These are phyloP conservation scores for Mrakia frigida DNA, from an alignment of 768 basidiomycete genomes.

Conservation along the genomic window DNA sequence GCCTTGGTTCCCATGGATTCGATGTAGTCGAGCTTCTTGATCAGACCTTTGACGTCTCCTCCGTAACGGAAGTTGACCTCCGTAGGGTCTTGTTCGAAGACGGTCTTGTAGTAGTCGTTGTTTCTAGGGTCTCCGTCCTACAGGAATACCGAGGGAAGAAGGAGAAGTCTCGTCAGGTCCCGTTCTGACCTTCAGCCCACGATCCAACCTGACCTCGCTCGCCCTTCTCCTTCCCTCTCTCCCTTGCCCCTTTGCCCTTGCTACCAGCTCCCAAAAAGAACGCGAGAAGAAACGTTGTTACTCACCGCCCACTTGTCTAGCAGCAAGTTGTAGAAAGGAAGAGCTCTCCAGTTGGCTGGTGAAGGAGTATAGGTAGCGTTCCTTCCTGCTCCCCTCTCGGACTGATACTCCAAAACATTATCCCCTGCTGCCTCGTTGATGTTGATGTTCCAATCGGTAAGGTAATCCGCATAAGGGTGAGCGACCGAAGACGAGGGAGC, in stretches of 20 bases:
- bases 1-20: slow-evolving; percentile 78
- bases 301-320: slow-evolving; percentile 76
- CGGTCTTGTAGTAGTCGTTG: slow-evolving; percentile 78
- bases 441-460: slow-evolving; percentile 73
- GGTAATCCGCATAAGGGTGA: slow-evolving; percentile 54
- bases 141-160: no score
- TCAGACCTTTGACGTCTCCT: slow-evolving; percentile 77
- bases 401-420: slow-evolving; percentile 59
- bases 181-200: not conserved
- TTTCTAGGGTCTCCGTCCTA: slow-evolving; percentile 80
- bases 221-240: not conserved
- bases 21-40: slow-evolving; percentile 73
- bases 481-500: not conserved
- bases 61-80: slow-evolving; percentile 87
- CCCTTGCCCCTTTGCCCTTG: not conserved
- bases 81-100: slow-evolving; percentile 75
- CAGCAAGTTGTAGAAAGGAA: slow-evolving; percentile 47
- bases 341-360: slow-evolving; percentile 72
- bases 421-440: slow-evolving; percentile 63
- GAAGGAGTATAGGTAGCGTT: slow-evolving; percentile 69
- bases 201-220: not conserved
- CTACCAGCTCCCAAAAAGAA: no score
- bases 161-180: not conserved
- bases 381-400: slow-evolving; percentile 47
- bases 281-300: not conserved